These are phyloP conservation scores for Sporothrix brunneoviolacea DNA, from an alignment of 2,329 filamentous ascomycete genomes.

Conservation along the genomic window DNA sequence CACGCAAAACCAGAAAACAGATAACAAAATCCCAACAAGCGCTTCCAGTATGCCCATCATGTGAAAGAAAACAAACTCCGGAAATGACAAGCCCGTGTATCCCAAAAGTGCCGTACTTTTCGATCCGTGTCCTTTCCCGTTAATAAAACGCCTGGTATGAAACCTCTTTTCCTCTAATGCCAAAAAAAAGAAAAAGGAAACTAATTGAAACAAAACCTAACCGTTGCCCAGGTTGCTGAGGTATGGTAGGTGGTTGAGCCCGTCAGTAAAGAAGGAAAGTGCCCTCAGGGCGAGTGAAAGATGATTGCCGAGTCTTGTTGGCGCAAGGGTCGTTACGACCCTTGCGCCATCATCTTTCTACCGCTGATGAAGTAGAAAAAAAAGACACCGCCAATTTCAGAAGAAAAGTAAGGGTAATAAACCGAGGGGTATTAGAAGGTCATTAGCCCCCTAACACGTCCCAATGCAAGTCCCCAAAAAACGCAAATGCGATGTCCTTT, in stretches of 20 bases:
- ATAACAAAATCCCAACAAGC: not conserved
- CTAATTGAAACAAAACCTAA: not conserved
- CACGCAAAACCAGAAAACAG: not conserved
- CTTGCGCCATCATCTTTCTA: not conserved
- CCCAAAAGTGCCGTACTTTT: constrained; percentile 6
- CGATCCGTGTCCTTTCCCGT: constrained; percentile 4
- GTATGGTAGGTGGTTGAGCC: not conserved
- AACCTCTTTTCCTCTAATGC: constrained; percentile 4
- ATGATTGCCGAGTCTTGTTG: not conserved
- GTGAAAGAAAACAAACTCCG: not conserved
- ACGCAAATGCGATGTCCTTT: not conserved
- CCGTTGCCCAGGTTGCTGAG: not conserved
- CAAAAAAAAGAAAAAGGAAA: not conserved
- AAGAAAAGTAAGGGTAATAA: constrained; percentile 12
- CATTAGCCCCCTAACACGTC: not conserved
- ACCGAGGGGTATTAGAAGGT: not conserved
- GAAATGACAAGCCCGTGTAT: not conserved
- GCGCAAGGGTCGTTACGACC: not conserved
- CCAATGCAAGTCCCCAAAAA: constrained; percentile 6
- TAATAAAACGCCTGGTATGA: constrained; percentile 10
- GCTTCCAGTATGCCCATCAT: constrained; percentile 4
- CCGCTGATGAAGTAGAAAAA: not conserved
- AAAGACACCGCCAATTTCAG: not conserved
- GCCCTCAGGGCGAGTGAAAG: not conserved
- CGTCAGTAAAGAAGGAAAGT: not conserved